phyloP scores from a whole-genome alignment of 78 protist species.

The Capsaspora owczarzaki region DNA sequence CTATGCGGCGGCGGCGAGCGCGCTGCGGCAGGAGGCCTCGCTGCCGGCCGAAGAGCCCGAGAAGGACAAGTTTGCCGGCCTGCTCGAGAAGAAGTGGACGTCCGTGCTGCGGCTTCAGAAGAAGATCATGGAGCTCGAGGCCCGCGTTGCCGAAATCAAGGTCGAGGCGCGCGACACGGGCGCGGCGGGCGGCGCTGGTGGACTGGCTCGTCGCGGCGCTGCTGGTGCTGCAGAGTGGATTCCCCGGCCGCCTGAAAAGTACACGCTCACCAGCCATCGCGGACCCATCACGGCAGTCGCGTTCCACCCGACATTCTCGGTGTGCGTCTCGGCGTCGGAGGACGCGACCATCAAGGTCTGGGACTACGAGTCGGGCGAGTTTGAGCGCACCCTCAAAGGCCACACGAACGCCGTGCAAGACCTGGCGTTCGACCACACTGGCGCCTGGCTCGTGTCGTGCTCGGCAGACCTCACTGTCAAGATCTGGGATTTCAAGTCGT shows the following conservation, averaged over 20 bases:
- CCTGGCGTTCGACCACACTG: slow-evolving; percentile 54
- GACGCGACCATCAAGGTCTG: slow-evolving; percentile 73
- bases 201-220: neutral
- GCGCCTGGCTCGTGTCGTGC: slow-evolving; percentile 20
- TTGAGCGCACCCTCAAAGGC: slow-evolving; percentile 69
- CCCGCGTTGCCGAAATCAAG: slow-evolving; percentile 41
- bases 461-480: slow-evolving; percentile 4
- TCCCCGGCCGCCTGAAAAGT: slow-evolving; percentile 67
- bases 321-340: slow-evolving; percentile 60
- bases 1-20: neutral
- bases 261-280: slow-evolving; percentile 56
- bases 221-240: slow-evolving; percentile 39
- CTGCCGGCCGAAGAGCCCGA: neutral
- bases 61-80: slow-evolving; percentile 14
- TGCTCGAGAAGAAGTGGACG: slow-evolving; percentile 74
- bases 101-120: slow-evolving; percentile 64
- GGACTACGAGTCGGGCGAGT: slow-evolving; percentile 78
- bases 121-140: slow-evolving; percentile 62
- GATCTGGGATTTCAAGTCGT: neutral
- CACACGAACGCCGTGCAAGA: slow-evolving; percentile 75
- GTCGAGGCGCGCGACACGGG: slow-evolving; percentile 49
- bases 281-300: slow-evolving; percentile 50
- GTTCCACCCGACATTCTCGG: slow-evolving; percentile 55
- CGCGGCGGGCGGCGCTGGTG: too few relatives aligned
- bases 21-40: neutral